Conservation (phyloP, 352 stramenopile species). For the Blastocystis sp. region DNA sequence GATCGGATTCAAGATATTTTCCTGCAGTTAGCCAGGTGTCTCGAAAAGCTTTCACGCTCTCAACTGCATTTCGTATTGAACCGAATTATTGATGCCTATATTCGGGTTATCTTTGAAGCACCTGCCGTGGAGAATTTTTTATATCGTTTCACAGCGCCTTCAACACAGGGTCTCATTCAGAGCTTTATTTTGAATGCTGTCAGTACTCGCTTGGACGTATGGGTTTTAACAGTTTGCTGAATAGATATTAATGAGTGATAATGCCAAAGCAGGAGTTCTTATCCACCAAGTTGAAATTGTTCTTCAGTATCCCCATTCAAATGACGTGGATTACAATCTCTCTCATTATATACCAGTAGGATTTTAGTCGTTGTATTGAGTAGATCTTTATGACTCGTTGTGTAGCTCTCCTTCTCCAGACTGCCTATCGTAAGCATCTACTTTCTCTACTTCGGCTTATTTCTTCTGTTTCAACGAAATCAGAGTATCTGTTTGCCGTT, state of each 20-base stretch:
- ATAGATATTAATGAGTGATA: background rate
- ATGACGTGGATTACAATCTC: background rate
- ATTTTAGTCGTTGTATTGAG: background rate
- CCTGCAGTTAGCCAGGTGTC: too few species aligned
- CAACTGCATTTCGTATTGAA: too few species aligned
- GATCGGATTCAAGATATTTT: too few species aligned
- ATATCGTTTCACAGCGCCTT: background rate
- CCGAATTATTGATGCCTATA: too few species aligned
- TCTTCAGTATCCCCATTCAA: background rate
- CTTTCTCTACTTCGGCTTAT: background rate
- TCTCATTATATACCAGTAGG: background rate
- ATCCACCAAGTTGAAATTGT: background rate
- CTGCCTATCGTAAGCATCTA: background rate
- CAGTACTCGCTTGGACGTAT: background rate
- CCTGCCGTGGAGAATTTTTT: background rate
- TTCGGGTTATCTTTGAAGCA: too few species aligned
- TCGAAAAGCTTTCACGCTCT: too few species aligned
- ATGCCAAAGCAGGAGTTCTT: background rate
- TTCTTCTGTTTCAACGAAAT: background rate
- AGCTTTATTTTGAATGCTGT: background rate
- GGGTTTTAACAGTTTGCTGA: background rate
- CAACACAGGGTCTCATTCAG: background rate
- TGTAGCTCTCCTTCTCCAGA: background rate
- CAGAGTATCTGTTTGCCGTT: background rate
- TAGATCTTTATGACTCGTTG: background rate